Percentiles rank a stretch among this genome's conserved stretches.
Evolutionary conservation across 2,329 filamentous ascomycete species (phyloP).

Genomic region (Exserohilum rostratum): DNA sequence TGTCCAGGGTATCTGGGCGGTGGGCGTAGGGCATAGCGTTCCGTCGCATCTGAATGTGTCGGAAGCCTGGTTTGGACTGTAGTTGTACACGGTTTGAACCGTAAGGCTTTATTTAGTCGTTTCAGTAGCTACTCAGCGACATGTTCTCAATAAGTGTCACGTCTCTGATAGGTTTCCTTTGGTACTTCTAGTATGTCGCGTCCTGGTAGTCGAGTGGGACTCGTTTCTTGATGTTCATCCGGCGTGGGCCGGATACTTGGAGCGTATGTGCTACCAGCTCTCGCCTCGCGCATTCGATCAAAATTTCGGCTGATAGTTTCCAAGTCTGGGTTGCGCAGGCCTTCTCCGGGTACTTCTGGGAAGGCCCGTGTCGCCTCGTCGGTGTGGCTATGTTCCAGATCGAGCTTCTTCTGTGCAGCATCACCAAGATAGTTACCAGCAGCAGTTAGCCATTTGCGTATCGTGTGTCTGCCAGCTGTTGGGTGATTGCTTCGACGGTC

Average conservation of each 20-base stretch:
- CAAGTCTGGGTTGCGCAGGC: constrained; percentile 52
- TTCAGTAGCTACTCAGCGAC: too few species aligned
- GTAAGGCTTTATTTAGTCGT: not conserved
- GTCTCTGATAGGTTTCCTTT: constrained; percentile 19
- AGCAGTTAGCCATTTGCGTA: constrained; percentile 50
- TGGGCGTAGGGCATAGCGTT: constrained; percentile 36
- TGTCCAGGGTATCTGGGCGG: constrained; percentile 37
- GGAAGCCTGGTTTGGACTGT: constrained; percentile 40
- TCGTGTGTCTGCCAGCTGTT: constrained; percentile 26
- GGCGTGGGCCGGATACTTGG: constrained; percentile 40
- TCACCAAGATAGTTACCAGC: constrained; percentile 57
- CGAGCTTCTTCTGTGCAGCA: constrained; percentile 52
- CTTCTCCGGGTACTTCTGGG: constrained; percentile 63
- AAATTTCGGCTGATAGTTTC: constrained; percentile 51
- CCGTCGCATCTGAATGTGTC: constrained; percentile 31
- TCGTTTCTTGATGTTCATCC: constrained; percentile 21
- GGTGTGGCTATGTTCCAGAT: constrained; percentile 56
- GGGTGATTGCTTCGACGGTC: constrained; percentile 3
- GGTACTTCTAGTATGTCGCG: constrained; percentile 34
- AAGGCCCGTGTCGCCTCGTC: constrained; percentile 57
- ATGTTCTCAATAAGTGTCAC: constrained; percentile 13
- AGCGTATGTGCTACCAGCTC: constrained; percentile 48
- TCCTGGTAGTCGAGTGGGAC: constrained; percentile 15
- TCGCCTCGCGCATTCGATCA: constrained; percentile 48
- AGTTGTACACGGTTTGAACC: not conserved